Percentiles rank a stretch among this genome's conserved stretches.
These are phyloP conservation scores for Blastomyces emzantsi DNA, from an alignment of 2,329 filamentous ascomycete species.

Conservation along the genomic window DNA sequence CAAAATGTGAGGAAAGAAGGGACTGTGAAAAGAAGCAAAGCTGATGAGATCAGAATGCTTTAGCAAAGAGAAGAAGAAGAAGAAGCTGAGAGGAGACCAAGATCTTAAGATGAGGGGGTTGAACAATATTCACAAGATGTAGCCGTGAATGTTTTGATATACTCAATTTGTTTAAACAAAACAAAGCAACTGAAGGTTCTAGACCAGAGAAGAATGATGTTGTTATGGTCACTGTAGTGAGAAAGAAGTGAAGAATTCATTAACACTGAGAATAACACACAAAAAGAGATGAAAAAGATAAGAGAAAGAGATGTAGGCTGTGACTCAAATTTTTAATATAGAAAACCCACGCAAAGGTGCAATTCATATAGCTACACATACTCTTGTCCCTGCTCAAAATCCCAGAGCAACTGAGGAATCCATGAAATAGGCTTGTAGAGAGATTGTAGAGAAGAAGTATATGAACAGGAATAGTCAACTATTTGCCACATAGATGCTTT, in stretches of 20 bases:
- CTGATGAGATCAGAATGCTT: not conserved
- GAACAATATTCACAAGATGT: not conserved
- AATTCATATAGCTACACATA: not conserved
- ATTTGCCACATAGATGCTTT: not conserved
- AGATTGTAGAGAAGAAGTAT: not conserved
- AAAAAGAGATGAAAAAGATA: not conserved
- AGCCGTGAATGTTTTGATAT: not conserved
- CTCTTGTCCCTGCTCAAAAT: not conserved
- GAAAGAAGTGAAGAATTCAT: not conserved
- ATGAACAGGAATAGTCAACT: not conserved
- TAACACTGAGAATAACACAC: slow-evolving; percentile 2
- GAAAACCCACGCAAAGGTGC: not conserved
- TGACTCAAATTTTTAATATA: not conserved
- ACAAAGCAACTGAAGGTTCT: not conserved
- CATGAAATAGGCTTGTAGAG: not conserved
- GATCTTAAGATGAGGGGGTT: not conserved
- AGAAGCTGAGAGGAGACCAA: not conserved
- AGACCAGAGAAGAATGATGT: not conserved
- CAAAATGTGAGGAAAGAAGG: not conserved
- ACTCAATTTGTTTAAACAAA: not conserved
- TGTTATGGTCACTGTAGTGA: not conserved
- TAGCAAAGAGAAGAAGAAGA: not conserved
- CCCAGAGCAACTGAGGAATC: not conserved
- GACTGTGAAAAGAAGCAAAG: not conserved
- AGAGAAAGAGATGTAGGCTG: not conserved